Evolutionary conservation across 768 basidiomycete species (phyloP), one percentile per base, ranked within the genome.

Genomic region (Tulasnella sp.): DNA sequence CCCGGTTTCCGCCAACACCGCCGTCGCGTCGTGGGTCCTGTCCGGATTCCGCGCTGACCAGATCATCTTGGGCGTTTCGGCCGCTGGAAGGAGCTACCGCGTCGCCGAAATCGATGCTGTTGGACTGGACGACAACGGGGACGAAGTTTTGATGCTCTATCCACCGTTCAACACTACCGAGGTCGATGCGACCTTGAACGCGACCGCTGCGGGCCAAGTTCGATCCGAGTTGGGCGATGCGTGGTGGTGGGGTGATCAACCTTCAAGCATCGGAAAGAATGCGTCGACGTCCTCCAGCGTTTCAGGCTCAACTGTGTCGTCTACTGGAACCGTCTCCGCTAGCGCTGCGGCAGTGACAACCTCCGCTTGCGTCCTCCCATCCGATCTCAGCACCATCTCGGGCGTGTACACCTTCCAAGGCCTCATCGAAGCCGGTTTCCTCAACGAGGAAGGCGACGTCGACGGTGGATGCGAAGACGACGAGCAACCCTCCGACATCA

Each of bases 1-100:
- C 20, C 70, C 76, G 9, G 32, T 77, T n/a, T 70, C 35, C 40
- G 76, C 76, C 23, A 77, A 39, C 39, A 77, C 76, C 61, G 57
- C 76, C 70, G 46, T 77, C 39, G 76, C 76, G 13, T 77, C 76
- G 5, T 77, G 76, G 76, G 48, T 51, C 15, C 37, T 77, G 5
- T 77, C 76, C 29, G 76, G 76, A n/a, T 77, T 77, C 76, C 76
- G 76, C 37, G 5, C 76, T 11, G 76, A 77, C 48, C 76, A 77
- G 37, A 77, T 77, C 61, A 57, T 77, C 20, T 35, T 77, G 20
- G 76, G 76, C 29, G 76, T 77, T 16, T 70, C 55, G 26, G 55
- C 76, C 11, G 37, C 55, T 44, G 76, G 76, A 40, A 77, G 76
- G 76, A 39, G 35, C n/a, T 77, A 77, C 57, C 37, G 70, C 23